Evolutionary conservation across 1,284 basidiomycete species (phyloP).

Genomic region (Cryptococcus deneoformans): DNA sequence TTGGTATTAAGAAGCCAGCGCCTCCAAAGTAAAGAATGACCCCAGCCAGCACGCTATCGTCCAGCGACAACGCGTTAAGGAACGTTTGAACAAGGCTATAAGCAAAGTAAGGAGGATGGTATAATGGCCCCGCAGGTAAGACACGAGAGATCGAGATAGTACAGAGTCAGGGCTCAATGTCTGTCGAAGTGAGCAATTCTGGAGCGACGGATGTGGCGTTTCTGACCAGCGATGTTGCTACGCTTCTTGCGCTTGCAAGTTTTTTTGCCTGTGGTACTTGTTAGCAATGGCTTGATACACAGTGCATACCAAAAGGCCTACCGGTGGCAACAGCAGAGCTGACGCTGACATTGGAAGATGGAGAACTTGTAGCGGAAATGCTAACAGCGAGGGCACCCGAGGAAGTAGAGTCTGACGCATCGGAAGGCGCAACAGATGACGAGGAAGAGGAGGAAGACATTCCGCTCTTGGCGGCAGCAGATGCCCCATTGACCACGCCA

Average conservation of each 20-base stretch:
- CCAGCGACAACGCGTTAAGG: too few relatives aligned
- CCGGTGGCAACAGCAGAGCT: not conserved
- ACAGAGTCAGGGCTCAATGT: too few relatives aligned
- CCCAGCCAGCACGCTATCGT: too few relatives aligned
- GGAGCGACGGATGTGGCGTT: not conserved
- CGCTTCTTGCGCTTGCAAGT: constrained; percentile 1
- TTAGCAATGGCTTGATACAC: not conserved
- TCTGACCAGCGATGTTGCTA: not conserved
- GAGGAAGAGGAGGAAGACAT: not conserved
- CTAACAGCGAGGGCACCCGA: not conserved
- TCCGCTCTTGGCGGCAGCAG: not conserved
- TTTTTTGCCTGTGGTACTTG: not conserved
- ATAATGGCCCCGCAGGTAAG: too few relatives aligned
- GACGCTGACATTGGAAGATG: not conserved
- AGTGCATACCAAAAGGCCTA: not conserved
- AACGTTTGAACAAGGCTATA: too few relatives aligned
- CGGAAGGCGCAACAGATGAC: not conserved
- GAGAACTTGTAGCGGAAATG: not conserved
- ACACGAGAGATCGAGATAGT: too few relatives aligned
- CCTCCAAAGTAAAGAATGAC: too few relatives aligned
- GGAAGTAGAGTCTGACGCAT: not conserved
- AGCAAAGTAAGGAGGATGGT: too few relatives aligned
- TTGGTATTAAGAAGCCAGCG: too few relatives aligned
- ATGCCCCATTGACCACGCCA: constrained; percentile 2
- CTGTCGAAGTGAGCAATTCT: not conserved